A percentile compares a stretch with the other conserved stretches of the same genome.
These are phyloP conservation scores for Neobulgaria alba DNA, from an alignment of 2,329 filamentous ascomycete genomes.

Conservation along the genomic window DNA sequence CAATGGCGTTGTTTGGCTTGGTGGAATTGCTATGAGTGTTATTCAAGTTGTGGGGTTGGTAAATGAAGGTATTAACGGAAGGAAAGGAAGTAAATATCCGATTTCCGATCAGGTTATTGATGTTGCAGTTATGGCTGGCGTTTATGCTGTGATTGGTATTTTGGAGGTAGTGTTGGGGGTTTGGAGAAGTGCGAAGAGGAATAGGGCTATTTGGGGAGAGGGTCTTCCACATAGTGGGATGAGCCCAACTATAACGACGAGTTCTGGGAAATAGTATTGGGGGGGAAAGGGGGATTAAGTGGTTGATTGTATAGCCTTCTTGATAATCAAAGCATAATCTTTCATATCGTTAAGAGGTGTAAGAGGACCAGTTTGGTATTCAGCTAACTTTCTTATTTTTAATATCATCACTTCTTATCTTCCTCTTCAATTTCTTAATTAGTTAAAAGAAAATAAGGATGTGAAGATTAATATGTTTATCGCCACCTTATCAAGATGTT, in stretches of 20 bases:
- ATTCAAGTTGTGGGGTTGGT: conserved; percentile 26
- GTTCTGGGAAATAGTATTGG: conserved; percentile 7
- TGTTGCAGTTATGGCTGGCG: conserved; percentile 28
- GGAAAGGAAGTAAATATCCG: conserved; percentile 28
- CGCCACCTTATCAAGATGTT: too few relatives aligned
- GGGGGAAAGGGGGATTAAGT: not conserved
- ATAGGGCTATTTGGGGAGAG: conserved; percentile 3
- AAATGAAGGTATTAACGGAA: conserved; percentile 22
- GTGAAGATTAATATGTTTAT: too few relatives aligned
- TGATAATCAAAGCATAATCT: not conserved
- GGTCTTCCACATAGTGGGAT: conserved; percentile 8
- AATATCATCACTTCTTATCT: too few relatives aligned
- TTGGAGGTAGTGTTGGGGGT: conserved; percentile 23
- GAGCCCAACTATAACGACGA: conserved; percentile 6
- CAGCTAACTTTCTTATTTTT: not conserved
- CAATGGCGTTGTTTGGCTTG: conserved; percentile 26
- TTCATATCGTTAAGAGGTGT: not conserved
- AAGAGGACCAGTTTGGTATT: not conserved
- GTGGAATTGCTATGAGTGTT: conserved; percentile 22
- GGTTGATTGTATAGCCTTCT: not conserved
- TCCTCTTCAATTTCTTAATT: too few relatives aligned
- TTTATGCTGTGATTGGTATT: conserved; percentile 25
- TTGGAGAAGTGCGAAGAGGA: conserved; percentile 15
- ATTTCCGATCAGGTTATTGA: conserved; percentile 28
- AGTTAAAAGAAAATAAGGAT: too few relatives aligned